phyloP scores from a whole-genome alignment of 441 rosid species.

The Iberis amara region DNA sequence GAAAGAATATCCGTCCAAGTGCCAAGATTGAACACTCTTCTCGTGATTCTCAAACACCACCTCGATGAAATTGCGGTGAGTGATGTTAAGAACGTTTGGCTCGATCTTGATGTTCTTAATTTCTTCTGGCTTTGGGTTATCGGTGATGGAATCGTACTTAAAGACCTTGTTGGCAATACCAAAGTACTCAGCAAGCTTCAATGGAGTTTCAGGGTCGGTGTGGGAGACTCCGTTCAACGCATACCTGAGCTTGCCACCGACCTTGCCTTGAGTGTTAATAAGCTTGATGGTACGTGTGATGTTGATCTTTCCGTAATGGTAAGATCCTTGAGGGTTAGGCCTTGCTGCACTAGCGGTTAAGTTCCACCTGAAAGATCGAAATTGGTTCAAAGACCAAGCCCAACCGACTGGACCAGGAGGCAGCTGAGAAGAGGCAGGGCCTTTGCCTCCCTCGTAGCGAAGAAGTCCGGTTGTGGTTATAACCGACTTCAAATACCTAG shows the following conservation, averaged over 20 bases:
- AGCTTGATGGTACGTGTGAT: constrained; percentile 60
- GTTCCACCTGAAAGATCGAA: constrained; percentile 69
- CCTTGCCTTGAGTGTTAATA: constrained; percentile 34
- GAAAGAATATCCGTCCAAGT: constrained; percentile 62
- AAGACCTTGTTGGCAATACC: constrained; percentile 47
- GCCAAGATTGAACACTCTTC: constrained; percentile 58
- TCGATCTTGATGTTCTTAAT: constrained; percentile 17
- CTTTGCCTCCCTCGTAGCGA: constrained; percentile 49
- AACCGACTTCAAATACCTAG: constrained; percentile 44
- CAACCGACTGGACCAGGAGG: constrained; percentile 58
- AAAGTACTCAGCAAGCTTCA: constrained; percentile 66
- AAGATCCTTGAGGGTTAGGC: not conserved
- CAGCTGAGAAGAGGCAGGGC: constrained; percentile 39
- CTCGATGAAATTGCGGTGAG: constrained; percentile 57
- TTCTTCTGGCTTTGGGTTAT: constrained; percentile 36
- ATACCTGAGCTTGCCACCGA: constrained; percentile 53
- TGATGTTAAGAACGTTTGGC: constrained; percentile 50
- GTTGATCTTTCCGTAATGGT: constrained; percentile 31
- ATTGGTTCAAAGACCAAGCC: constrained; percentile 76
- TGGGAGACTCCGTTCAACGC: constrained; percentile 66
- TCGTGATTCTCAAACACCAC: constrained; percentile 66
- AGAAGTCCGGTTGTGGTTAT: constrained; percentile 41
- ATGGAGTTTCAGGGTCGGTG: constrained; percentile 43
- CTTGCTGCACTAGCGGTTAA: constrained; percentile 42
- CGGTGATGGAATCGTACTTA: constrained; percentile 45